Conservation (phyloP, 306 rosid species). For the Corylus americana region DNA sequence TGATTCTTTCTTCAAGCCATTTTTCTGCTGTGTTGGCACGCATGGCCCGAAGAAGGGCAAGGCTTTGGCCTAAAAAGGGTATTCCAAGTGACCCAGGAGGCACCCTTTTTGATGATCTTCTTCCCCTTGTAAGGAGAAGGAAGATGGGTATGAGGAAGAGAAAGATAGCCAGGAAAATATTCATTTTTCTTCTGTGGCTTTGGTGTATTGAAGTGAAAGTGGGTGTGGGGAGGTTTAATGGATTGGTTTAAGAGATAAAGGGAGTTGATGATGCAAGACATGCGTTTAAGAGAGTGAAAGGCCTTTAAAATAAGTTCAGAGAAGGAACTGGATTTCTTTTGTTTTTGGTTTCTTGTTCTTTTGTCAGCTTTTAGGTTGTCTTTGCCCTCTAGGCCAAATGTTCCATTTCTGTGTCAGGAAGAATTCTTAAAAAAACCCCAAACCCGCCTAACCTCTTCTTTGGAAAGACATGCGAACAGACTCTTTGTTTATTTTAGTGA, state of each 20-base stretch:
- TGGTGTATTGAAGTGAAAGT: not conserved
- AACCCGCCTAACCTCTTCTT: not conserved
- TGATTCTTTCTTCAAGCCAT: slow-evolving; percentile 48
- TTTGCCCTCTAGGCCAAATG: no score
- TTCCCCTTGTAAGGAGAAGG: slow-evolving; percentile 41
- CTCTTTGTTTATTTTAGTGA: no score
- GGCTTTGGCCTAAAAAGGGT: slow-evolving; percentile 70
- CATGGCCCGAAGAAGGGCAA: slow-evolving; percentile 55
- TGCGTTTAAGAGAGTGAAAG: not conserved
- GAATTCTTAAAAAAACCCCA: no score
- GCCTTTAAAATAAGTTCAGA: not conserved
- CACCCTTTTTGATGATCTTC: slow-evolving; percentile 40
- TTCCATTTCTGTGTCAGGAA: not conserved
- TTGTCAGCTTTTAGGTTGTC: not conserved
- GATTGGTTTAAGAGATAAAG: not conserved
- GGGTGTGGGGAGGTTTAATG: not conserved
- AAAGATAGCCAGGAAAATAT: slow-evolving; percentile 21
- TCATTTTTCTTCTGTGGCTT: slow-evolving; percentile 29
- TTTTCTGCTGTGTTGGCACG: slow-evolving; percentile 62
- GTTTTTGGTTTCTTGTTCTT: not conserved
- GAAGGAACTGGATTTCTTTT: not conserved
- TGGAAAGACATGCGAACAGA: not conserved
- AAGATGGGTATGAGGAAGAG: slow-evolving; percentile 48
- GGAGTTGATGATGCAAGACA: not conserved
- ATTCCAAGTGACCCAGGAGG: slow-evolving; percentile 85